Evolutionary conservation across 495 filamentous ascomycete genomes (phyloP).

Genomic region (Podospora pseudopauciseta): DNA sequence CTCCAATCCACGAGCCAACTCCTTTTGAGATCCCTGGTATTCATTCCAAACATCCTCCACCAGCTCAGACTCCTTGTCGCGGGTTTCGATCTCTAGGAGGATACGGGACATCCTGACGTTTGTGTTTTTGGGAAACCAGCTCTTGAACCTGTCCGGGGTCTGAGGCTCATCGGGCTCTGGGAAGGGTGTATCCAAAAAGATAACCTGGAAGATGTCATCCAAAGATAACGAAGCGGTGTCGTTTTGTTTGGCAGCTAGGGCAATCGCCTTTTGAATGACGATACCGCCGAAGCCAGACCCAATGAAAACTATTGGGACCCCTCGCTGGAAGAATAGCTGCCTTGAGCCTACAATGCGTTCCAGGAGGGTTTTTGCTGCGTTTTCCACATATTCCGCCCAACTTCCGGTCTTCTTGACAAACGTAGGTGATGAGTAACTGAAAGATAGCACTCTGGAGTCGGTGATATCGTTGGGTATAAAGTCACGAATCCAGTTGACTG

Average conservation of each 20-base stretch:
- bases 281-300: neutral
- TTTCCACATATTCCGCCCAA: neutral
- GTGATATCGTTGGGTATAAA: conserved; percentile 13
- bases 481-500: conserved; percentile 16
- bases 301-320: neutral
- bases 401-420: neutral
- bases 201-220: neutral
- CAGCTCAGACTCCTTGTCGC: conserved; percentile 11
- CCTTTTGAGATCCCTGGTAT: neutral
- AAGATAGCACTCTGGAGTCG: conserved; percentile 9
- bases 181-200: neutral
- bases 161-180: neutral
- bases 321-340: neutral
- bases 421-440: conserved; percentile 8
- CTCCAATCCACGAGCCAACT: neutral
- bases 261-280: neutral
- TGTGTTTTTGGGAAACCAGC: conserved; percentile 11
- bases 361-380: neutral
- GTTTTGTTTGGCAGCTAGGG: neutral
- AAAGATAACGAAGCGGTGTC: neutral
- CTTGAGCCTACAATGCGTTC: neutral
- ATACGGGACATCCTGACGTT: conserved; percentile 19
- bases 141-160: neutral
- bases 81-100: conserved; percentile 8
- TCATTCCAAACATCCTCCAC: conserved; percentile 5